phyloP scores from a whole-genome alignment of 768 basidiomycete genomes.

The Punctularia strigosozonata region DNA sequence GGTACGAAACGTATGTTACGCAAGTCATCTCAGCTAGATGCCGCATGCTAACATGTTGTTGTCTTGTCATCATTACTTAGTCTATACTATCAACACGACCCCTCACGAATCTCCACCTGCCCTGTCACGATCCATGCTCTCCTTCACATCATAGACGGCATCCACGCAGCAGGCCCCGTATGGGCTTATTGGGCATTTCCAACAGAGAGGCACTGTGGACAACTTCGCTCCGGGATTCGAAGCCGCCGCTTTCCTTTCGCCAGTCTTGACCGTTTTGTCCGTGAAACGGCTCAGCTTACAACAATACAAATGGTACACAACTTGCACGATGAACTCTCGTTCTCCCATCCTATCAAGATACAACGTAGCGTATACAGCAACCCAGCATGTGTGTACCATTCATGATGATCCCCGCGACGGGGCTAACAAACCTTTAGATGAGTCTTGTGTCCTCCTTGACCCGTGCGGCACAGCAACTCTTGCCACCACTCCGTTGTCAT shows the following conservation, averaged over 20 bases:
- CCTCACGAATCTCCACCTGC: constrained; percentile 15
- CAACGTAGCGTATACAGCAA: not conserved
- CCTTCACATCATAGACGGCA: constrained; percentile 18
- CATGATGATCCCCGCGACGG: too few species aligned
- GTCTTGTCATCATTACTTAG: too few species aligned
- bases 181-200: constrained; percentile 19
- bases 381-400: not conserved
- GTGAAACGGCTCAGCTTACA: constrained; percentile 3
- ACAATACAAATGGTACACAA: constrained; percentile 9
- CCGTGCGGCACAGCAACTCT: too few species aligned
- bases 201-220: constrained; percentile 17
- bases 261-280: constrained; percentile 8
- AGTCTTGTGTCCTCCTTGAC: too few species aligned
- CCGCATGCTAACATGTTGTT: too few species aligned
- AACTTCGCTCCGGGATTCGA: constrained; percentile 10
- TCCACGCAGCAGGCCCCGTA: constrained; percentile 11
- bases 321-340: constrained; percentile 1
- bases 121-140: constrained; percentile 21
- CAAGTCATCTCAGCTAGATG: too few species aligned
- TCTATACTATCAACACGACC: constrained; percentile 18
- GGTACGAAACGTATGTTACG: constrained; percentile 25
- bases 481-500: too few species aligned
- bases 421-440: too few species aligned
- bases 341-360: not conserved
- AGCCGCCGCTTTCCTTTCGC: constrained; percentile 11